These are phyloP conservation scores for Spizellomyces sp. DNA, from an alignment of 192 early-diverging fungal genomes.

Conservation along the genomic window DNA sequence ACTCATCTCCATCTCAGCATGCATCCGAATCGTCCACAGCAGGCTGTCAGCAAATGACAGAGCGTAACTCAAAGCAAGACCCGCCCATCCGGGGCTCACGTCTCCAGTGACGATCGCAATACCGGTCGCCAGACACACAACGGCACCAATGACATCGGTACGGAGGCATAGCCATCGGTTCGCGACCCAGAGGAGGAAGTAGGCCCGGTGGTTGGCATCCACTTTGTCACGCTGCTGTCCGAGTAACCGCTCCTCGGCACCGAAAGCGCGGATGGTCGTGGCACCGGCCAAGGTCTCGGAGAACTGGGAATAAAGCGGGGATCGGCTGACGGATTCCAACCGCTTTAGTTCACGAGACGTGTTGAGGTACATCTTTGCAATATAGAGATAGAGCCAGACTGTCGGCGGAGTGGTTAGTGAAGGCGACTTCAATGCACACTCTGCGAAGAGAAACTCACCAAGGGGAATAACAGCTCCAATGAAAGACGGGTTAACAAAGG, in stretches of 20 bases:
- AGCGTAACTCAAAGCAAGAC: slow-evolving; percentile 82
- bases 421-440: too few species aligned
- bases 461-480: slow-evolving; percentile 11
- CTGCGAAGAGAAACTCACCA: too few species aligned
- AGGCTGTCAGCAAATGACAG: slow-evolving; percentile 77
- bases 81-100: slow-evolving; percentile 85
- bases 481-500: slow-evolving; percentile 10
- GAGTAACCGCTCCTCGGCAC: slow-evolving; percentile 30
- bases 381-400: slow-evolving; percentile 52
- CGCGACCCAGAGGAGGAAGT: slow-evolving; percentile 83
- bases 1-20: slow-evolving; percentile 75
- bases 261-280: slow-evolving; percentile 53
- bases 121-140: slow-evolving; percentile 78
- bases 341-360: slow-evolving; percentile 88
- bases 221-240: slow-evolving; percentile 10
- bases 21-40: slow-evolving; percentile 74
- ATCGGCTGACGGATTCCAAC: slow-evolving; percentile 73
- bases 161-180: slow-evolving; percentile 66
- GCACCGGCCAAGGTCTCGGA: slow-evolving; percentile 68
- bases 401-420: slow-evolving; percentile 5
- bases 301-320: slow-evolving; percentile 80
- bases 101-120: slow-evolving; percentile 20
- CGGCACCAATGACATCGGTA: slow-evolving; percentile 75
- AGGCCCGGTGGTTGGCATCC: slow-evolving; percentile 84
- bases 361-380: slow-evolving; percentile 75